Conservation (phyloP, 495 filamentous ascomycete species). For the Xylaria longipes region DNA sequence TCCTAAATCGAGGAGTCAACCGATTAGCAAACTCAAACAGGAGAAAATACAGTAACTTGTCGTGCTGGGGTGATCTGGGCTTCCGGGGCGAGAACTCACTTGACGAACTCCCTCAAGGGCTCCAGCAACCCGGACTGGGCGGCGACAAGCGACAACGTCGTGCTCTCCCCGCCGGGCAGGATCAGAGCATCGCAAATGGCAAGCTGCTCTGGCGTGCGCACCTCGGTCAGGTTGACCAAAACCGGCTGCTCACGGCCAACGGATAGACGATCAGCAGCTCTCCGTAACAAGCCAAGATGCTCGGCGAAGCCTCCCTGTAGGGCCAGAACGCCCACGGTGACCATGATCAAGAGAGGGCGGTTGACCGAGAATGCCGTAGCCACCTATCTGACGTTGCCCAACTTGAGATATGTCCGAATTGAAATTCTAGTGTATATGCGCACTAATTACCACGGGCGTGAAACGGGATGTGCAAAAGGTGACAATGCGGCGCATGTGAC, state of each 20-base stretch:
- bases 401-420: background rate
- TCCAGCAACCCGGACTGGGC: slow-evolving; percentile 79
- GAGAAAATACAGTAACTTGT: background rate
- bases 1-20: slow-evolving; percentile 37
- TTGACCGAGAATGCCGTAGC: background rate
- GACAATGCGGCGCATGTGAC: background rate
- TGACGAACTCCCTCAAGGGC: slow-evolving; percentile 89
- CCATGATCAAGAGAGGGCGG: slow-evolving; percentile 26
- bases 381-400: background rate
- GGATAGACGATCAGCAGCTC: slow-evolving; percentile 59
- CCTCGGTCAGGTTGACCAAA: slow-evolving; percentile 70
- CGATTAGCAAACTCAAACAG: slow-evolving; percentile 20
- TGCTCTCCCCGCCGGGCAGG: slow-evolving; percentile 94
- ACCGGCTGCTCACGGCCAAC: slow-evolving; percentile 24
- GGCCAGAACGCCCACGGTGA: slow-evolving; percentile 85
- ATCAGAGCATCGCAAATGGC: slow-evolving; percentile 79
- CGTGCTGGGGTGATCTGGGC: background rate
- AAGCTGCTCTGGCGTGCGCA: slow-evolving; percentile 78
- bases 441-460: background rate
- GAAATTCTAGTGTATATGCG: background rate
- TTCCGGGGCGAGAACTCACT: slow-evolving; percentile 60
- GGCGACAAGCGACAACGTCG: slow-evolving; percentile 89
- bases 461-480: background rate
- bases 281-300: slow-evolving; percentile 77
- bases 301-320: slow-evolving; percentile 94